Evolutionary conservation across 306 rosid species (phyloP).

Genomic region (Trichosanthes cucumerina): DNA sequence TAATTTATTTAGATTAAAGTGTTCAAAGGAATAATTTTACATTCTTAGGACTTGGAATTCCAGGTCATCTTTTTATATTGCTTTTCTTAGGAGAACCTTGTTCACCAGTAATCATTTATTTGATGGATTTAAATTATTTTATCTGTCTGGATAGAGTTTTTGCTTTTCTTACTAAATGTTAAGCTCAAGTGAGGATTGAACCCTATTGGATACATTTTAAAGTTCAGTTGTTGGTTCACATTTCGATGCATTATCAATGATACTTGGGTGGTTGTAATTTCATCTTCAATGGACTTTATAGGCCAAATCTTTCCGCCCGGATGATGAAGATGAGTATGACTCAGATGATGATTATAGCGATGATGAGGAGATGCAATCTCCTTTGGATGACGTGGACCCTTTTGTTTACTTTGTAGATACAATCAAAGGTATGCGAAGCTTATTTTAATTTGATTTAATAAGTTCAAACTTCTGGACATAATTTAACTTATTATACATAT

Average conservation of each 20-base stretch:
- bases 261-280: constrained; percentile 4
- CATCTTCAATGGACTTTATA: constrained; percentile 12
- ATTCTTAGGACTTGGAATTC: background rate
- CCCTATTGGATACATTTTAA: background rate
- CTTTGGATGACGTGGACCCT: constrained; percentile 96
- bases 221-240: background rate
- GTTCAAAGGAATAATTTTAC: background rate
- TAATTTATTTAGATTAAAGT: background rate
- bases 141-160: background rate
- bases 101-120: background rate
- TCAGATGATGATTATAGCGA: constrained; percentile 86
- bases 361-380: constrained; percentile 96
- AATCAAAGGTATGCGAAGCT: constrained; percentile 47
- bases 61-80: background rate
- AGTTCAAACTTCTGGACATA: background rate
- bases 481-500: background rate
- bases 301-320: constrained; percentile 78
- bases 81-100: background rate
- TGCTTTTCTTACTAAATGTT: background rate
- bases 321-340: constrained; percentile 53
- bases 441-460: background rate
- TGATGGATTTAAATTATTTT: background rate
- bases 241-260: background rate
- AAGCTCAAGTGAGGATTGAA: background rate
- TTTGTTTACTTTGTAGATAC: constrained; percentile 81